Base-by-base conservation (phyloP, 768 basidiomycete genomes). In the Russula sp. region DNA sequence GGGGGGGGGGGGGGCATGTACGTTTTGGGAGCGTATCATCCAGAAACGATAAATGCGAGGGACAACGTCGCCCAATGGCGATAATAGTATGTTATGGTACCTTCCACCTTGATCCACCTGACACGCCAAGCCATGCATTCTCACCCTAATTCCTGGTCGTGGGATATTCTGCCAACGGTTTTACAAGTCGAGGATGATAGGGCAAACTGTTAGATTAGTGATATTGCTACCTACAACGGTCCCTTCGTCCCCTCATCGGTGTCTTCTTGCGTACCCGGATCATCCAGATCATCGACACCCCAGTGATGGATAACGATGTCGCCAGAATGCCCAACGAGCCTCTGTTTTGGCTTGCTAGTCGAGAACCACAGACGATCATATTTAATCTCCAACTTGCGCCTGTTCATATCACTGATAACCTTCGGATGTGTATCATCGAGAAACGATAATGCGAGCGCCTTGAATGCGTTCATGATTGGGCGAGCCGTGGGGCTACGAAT, bases 381-480 rank as follows among this genome's bases (percentile, higher is more conserved):
- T 35, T 68, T 63, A 13, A 67, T 56, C 59, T 63, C 64, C 43
- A 65, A 46, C 42, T 61, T 55, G 9, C 64, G 65, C 41, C 59
- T 58, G 22, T 39, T 57, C 25, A 61, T 49, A 34, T 46, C 13
- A 20, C 46, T 25, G 43, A 72, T 54, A 9, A 22, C 50, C 29
- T 53, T 45, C 9, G 66, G 62, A 10, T 70, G 56, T 3, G 39
- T 35, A 39, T 65, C 66, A 7, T 69, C 65, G 8, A 71, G 43
- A 51, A 70, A 71, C 5, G 68, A 67, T 5, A 65, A 45, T 20
- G 66, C 34, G 7, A 72, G 66, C 25, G 50, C 58, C 20, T 64
- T 58, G 22, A 70, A 67, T 8, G 63, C 45, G 29, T 67, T 38
- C 36, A 71, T 46, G 7, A 70, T 62, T 32, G 45, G 52, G 18